A percentile compares a stretch with the other conserved stretches of the same genome.
Evolutionary conservation across 2,329 filamentous ascomycete genomes (phyloP).

Genomic region (Arthrobotrys musiformis): DNA sequence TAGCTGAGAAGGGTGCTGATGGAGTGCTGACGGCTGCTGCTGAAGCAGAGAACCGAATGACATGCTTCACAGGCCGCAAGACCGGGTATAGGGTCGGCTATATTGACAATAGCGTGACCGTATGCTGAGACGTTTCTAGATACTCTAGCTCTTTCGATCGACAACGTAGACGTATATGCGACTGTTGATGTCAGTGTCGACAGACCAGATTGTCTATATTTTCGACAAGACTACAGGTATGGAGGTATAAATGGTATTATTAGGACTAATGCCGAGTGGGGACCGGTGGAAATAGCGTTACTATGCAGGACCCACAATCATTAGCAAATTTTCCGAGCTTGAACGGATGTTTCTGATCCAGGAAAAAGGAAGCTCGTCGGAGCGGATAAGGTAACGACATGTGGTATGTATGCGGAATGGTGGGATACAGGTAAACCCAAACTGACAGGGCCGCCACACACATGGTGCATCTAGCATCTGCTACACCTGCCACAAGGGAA

Average conservation of each 20-base stretch:
- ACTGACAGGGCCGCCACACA: slow-evolving; percentile 5
- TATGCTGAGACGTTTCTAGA: neutral
- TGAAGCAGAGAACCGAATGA: slow-evolving; percentile 56
- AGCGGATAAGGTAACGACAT: neutral
- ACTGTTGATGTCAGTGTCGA: neutral
- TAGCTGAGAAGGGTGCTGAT: slow-evolving; percentile 47
- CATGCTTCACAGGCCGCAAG: slow-evolving; percentile 48
- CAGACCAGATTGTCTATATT: neutral
- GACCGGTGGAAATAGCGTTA: slow-evolving; percentile 23
- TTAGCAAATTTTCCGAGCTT: slow-evolving; percentile 43
- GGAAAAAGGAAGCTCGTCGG: slow-evolving; percentile 3
- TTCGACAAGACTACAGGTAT: slow-evolving; percentile 1
- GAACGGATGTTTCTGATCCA: slow-evolving; percentile 14
- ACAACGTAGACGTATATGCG: neutral
- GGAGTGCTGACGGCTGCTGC: slow-evolving; percentile 50
- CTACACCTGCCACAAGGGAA: slow-evolving; percentile 11
- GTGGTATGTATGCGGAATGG: neutral
- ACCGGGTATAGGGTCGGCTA: neutral
- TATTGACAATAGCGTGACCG: neutral
- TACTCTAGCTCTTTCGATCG: neutral
- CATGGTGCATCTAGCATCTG: neutral
- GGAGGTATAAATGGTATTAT: slow-evolving; percentile 1
- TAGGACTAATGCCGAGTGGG: slow-evolving; percentile 23
- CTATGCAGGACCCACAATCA: slow-evolving; percentile 39
- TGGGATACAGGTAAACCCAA: neutral